These are phyloP conservation scores for Cephalotrichum gorgonifer DNA, from an alignment of 2,329 filamentous ascomycete genomes.

Conservation along the genomic window DNA sequence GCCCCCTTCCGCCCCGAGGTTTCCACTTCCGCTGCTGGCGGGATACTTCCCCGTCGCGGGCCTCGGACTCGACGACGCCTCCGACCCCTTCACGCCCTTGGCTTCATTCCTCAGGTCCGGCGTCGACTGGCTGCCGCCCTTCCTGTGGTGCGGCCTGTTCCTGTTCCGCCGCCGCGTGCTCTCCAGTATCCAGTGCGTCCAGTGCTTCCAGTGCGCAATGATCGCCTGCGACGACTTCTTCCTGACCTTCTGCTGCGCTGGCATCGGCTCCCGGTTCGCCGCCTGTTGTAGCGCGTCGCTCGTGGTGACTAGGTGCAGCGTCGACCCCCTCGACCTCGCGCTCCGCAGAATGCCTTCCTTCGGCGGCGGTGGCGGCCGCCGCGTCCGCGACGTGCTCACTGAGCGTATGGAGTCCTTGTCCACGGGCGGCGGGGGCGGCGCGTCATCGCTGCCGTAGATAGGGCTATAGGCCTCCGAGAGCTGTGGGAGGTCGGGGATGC, in stretches of 20 bases:
- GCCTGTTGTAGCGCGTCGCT: conserved; percentile 35
- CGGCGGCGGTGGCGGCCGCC: conserved; percentile 69
- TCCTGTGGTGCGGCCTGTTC: conserved; percentile 35
- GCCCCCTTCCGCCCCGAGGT: too few relatives aligned
- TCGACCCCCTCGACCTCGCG: conserved; percentile 69
- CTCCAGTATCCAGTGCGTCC: conserved; percentile 54
- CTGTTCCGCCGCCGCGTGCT: conserved; percentile 33
- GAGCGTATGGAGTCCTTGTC: conserved; percentile 72
- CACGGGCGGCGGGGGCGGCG: conserved; percentile 58
- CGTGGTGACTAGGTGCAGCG: conserved; percentile 72
- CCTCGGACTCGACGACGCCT: background rate
- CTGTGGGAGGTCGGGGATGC: conserved; percentile 64
- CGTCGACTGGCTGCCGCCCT: conserved; percentile 42
- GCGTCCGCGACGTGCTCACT: conserved; percentile 64
- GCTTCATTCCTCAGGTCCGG: conserved; percentile 45
- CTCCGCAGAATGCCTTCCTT: conserved; percentile 66
- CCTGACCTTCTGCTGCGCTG: conserved; percentile 32
- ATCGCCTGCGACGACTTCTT: conserved; percentile 50
- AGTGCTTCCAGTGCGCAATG: conserved; percentile 51
- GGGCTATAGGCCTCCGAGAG: conserved; percentile 52
- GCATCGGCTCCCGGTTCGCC: conserved; percentile 10
- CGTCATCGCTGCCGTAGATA: conserved; percentile 23
- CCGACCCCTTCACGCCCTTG: conserved; percentile 16
- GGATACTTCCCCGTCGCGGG: conserved; percentile 21
- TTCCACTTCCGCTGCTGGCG: too few relatives aligned